These are phyloP conservation scores for Ballota nigra DNA, from an alignment of 257 asterid species.

Conservation along the genomic window DNA sequence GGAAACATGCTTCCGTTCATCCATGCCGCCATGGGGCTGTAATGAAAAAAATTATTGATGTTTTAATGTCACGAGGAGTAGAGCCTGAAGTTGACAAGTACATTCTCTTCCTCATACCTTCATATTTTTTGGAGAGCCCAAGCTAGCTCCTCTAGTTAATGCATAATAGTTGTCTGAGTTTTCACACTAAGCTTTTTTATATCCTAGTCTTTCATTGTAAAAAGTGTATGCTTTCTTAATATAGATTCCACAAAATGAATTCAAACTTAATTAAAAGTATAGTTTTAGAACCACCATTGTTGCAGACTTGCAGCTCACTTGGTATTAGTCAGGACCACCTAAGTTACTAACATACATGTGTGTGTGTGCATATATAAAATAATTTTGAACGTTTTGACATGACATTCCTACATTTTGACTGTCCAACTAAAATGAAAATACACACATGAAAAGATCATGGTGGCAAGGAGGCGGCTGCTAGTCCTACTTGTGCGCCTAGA, in stretches of 20 bases:
- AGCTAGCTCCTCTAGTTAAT: background rate
- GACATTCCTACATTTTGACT: background rate
- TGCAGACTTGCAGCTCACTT: background rate
- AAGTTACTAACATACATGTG: background rate
- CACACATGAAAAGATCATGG: background rate
- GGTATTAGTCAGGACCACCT: background rate
- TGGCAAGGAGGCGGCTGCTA: background rate
- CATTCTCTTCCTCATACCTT: slow-evolving; percentile 11
- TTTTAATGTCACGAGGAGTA: slow-evolving; percentile 88
- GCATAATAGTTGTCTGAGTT: background rate
- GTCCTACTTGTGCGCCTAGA: background rate
- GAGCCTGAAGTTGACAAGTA: slow-evolving; percentile 99
- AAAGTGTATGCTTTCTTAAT: background rate
- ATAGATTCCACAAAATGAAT: background rate
- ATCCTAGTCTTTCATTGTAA: background rate
- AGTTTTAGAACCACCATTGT: slow-evolving; percentile 8
- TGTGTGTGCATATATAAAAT: background rate
- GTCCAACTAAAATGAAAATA: background rate
- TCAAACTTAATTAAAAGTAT: background rate
- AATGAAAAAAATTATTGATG: slow-evolving; percentile 97
- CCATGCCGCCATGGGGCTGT: slow-evolving; percentile 99
- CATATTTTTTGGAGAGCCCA: background rate
- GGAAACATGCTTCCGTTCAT: slow-evolving; percentile 97
- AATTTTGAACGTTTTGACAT: background rate
- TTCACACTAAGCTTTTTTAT: background rate